Evolutionary conservation across 2,329 filamentous ascomycete genomes (phyloP).

Genomic region (Neonectria faginata): DNA sequence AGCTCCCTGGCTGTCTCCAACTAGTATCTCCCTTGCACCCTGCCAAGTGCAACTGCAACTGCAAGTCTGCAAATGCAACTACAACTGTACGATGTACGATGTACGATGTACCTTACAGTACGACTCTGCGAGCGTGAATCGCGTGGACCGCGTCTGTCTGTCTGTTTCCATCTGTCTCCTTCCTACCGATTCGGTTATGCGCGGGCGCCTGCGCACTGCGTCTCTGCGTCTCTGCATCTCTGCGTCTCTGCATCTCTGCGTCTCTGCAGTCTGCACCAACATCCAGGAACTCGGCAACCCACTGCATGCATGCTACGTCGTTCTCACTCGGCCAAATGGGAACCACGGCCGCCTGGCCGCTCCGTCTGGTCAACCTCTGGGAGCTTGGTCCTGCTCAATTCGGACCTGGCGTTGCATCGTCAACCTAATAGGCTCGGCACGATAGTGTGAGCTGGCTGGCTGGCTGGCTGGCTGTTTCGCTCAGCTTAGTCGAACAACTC

Average conservation of each 20-base stretch:
- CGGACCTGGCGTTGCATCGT: conserved; percentile 20
- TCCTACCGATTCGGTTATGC: conserved; percentile 9
- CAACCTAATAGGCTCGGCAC: conserved; percentile 1
- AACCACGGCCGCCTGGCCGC: conserved; percentile 14
- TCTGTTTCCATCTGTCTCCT: conserved; percentile 16
- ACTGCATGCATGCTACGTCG: conserved; percentile 5
- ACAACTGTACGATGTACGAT: conserved; percentile 4
- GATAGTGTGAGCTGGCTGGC: conserved; percentile 4
- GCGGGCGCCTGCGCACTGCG: conserved; percentile 5
- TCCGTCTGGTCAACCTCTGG: background rate
- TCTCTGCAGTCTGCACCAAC: conserved; percentile 8
- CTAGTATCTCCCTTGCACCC: background rate
- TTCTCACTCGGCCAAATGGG: conserved; percentile 20
- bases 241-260: background rate
- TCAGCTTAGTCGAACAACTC: conserved; percentile 10
- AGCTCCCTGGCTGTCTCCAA: background rate
- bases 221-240: background rate
- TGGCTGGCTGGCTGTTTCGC: background rate
- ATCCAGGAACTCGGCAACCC: conserved; percentile 7
- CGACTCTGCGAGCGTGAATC: conserved; percentile 12
- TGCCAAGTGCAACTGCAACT: background rate
- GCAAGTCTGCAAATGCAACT: conserved; percentile 6
- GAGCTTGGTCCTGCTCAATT: conserved; percentile 9
- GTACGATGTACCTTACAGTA: conserved; percentile 2
- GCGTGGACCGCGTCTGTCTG: conserved; percentile 12